phyloP scores from a whole-genome alignment of 1,284 basidiomycete genomes.

The Salmacisia buchloeana region DNA sequence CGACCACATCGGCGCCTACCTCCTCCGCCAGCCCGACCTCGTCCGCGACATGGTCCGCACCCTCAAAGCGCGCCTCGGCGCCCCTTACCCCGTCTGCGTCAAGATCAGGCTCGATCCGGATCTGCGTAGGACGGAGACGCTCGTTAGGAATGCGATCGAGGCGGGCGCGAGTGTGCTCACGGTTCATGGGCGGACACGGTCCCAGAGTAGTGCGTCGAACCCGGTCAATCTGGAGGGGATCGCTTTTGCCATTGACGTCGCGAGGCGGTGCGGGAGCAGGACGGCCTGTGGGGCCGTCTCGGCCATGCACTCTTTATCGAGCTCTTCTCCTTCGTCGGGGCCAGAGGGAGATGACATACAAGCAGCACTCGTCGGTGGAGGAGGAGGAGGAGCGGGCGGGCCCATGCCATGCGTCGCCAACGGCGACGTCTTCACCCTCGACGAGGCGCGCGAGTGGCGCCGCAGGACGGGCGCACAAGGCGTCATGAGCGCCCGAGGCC shows the following conservation, averaged over 20 bases:
- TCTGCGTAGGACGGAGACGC: conserved; percentile 55
- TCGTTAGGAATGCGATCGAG: conserved; percentile 55
- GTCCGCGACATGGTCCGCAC: conserved; percentile 59
- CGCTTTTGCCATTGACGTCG: conserved; percentile 57
- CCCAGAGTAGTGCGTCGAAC: conserved; percentile 55
- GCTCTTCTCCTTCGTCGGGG: background rate
- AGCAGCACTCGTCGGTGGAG: background rate
- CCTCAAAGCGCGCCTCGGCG: conserved; percentile 57
- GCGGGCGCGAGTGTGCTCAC: conserved; percentile 56
- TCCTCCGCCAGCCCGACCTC: conserved; percentile 59
- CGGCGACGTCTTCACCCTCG: conserved; percentile 58
- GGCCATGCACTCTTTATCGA: background rate
- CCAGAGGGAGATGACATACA: background rate
- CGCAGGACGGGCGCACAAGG: conserved; percentile 55
- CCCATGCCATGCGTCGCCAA: conserved; percentile 59
- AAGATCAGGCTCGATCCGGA: conserved; percentile 61
- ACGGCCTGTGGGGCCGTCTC: conserved; percentile 24
- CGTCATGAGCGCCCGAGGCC: conserved; percentile 60
- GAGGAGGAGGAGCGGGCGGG: conserved; percentile 49
- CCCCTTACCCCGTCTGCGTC: conserved; percentile 58
- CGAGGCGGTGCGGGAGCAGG: conserved; percentile 35
- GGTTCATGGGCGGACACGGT: conserved; percentile 60
- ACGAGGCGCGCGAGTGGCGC: conserved; percentile 55
- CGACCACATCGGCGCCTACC: conserved; percentile 59
- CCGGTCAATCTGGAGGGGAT: conserved; percentile 57